Evolutionary conservation across 345 rosid genomes (phyloP).

Genomic region (Linum lewisii): DNA sequence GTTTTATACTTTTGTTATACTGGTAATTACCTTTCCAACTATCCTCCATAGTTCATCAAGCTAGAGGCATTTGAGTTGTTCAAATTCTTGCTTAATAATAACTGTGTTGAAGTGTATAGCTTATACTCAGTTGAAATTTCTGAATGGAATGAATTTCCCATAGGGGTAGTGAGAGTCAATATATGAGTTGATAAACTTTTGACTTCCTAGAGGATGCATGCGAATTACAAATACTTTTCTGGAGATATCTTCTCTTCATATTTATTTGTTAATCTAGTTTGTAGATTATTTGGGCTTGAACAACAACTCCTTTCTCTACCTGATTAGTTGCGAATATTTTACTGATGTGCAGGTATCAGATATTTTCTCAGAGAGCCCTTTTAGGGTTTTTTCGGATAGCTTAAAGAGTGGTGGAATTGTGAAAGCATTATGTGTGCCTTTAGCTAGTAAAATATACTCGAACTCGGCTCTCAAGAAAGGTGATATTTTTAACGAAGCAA

Average conservation of each 20-base stretch:
- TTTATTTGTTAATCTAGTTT: too few relatives aligned
- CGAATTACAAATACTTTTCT: not conserved
- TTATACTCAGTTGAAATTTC: not conserved
- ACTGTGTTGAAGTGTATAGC: not conserved
- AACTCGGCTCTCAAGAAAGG: slow-evolving; percentile 93
- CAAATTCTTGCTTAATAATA: not conserved
- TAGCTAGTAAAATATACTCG: slow-evolving; percentile 61
- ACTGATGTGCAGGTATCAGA: slow-evolving; percentile 68
- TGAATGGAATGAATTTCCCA: too few relatives aligned
- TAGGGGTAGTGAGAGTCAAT: too few relatives aligned
- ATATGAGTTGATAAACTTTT: not conserved
- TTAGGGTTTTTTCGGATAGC: slow-evolving; percentile 67
- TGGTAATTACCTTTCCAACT: not conserved
- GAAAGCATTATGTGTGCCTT: slow-evolving; percentile 73
- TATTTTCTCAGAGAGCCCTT: slow-evolving; percentile 51
- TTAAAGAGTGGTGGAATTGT: slow-evolving; percentile 64
- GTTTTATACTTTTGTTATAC: too few relatives aligned
- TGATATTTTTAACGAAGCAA: slow-evolving; percentile 66
- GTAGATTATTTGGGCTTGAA: too few relatives aligned
- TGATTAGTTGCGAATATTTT: not conserved
- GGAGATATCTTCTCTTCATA: not conserved
- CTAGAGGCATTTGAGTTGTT: not conserved
- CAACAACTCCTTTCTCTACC: too few relatives aligned
- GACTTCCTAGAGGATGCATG: not conserved
- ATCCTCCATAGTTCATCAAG: too few relatives aligned